Conservation (phyloP, 2,329 filamentous ascomycete species). For the Fusarium poae region DNA sequence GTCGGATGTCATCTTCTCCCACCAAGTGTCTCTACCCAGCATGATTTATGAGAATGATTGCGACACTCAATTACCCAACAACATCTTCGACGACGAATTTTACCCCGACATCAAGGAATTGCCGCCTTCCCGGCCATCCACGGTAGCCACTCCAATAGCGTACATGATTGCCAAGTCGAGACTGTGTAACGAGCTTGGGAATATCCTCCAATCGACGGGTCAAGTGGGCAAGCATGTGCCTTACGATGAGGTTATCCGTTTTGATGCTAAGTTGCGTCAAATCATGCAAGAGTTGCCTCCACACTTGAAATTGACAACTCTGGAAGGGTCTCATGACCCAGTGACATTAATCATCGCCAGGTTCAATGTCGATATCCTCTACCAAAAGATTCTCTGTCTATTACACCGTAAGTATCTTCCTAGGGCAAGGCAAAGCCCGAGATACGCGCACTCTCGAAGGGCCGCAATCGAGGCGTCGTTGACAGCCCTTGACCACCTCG, state of each 20-base stretch:
- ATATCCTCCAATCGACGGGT: conserved; percentile 75
- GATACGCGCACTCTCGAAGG: conserved; percentile 86
- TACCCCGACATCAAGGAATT: conserved; percentile 75
- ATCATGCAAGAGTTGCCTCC: conserved; percentile 78
- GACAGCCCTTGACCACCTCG: conserved; percentile 82
- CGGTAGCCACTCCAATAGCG: conserved; percentile 80
- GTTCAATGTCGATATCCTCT: conserved; percentile 85
- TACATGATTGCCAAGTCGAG: conserved; percentile 83
- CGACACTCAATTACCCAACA: conserved; percentile 80
- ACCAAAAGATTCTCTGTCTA: conserved; percentile 88
- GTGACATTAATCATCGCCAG: conserved; percentile 88
- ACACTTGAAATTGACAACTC: conserved; percentile 79
- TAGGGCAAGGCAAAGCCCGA: conserved; percentile 80
- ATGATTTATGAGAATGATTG: conserved; percentile 82
- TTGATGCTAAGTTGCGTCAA: conserved; percentile 72
- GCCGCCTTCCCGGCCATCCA: conserved; percentile 74
- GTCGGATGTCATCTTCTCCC: conserved; percentile 81
- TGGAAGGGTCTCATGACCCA: conserved; percentile 83
- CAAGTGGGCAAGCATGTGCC: conserved; percentile 66
- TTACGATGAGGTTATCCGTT: conserved; percentile 74
- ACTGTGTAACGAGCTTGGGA: conserved; percentile 76
- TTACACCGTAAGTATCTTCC: conserved; percentile 89
- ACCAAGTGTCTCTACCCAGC: conserved; percentile 73
- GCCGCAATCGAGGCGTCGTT: conserved; percentile 89
- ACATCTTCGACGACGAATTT: conserved; percentile 86